phyloP scores from a whole-genome alignment of 176 grass and related monocot genomes.

The Leersia perrieri region DNA sequence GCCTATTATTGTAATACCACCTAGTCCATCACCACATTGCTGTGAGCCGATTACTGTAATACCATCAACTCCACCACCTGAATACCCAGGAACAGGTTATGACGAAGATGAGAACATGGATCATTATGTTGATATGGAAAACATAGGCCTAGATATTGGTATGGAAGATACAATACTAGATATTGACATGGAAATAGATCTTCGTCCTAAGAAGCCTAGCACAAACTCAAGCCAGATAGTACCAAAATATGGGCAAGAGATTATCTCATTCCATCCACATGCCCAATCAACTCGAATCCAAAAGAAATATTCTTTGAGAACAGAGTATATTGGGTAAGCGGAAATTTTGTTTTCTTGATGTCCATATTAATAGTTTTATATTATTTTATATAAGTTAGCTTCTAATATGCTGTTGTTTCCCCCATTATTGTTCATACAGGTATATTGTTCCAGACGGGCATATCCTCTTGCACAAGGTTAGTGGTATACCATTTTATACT shows the following conservation, averaged over 20 bases:
- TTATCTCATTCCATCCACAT: conserved; percentile 8
- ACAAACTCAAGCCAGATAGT: background rate
- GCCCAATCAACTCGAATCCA: background rate
- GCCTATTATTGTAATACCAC: conserved; percentile 46
- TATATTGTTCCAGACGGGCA: conserved; percentile 71
- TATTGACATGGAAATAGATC: conserved; percentile 41
- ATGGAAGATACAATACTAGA: conserved; percentile 36
- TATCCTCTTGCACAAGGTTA: conserved; percentile 51
- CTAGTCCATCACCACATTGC: conserved; percentile 35
- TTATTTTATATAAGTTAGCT: background rate
- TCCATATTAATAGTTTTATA: background rate
- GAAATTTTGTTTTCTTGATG: background rate
- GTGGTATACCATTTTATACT: background rate
- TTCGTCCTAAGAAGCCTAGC: conserved; percentile 33
- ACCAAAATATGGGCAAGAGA: conserved; percentile 28
- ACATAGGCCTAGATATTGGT: no score
- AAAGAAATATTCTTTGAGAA: conserved; percentile 1
- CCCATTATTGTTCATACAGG: conserved; percentile 43
- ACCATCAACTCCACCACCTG: conserved; percentile 42
- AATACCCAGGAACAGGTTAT: conserved; percentile 16
- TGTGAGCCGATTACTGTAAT: conserved; percentile 42
- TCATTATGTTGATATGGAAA: no score
- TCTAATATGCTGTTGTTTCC: background rate
- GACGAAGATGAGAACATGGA: conserved; percentile 23
- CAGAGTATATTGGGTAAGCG: conserved; percentile 42